Percentiles rank a stretch among this genome's conserved stretches.
These are phyloP conservation scores for Pleurotus giganteus DNA, from an alignment of 768 basidiomycete species.

Conservation along the genomic window DNA sequence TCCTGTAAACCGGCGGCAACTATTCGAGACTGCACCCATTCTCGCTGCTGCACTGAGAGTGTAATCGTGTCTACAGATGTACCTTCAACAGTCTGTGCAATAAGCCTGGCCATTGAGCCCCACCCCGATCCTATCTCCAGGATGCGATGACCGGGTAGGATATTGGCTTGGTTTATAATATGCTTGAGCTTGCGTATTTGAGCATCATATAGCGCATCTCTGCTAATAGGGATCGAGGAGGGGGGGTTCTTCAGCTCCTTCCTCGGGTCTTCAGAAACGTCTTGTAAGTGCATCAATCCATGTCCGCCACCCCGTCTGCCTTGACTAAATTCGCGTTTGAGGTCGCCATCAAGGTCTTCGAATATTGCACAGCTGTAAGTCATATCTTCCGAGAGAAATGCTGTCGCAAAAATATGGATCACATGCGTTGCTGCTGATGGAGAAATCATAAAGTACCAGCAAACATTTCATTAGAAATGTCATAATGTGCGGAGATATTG, in stretches of 20 bases:
- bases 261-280: constrained; percentile 8
- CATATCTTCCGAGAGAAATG: constrained; percentile 68
- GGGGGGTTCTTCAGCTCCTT: constrained; percentile 14
- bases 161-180: constrained; percentile 63
- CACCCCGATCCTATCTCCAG: constrained; percentile 81
- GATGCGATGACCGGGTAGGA: constrained; percentile 53
- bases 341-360: constrained; percentile 58
- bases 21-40: constrained; percentile 55
- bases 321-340: constrained; percentile 26
- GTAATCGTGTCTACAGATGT: constrained; percentile 72
- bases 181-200: constrained; percentile 63
- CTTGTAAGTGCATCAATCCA: constrained; percentile 26
- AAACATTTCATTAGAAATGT: constrained; percentile 79
- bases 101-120: constrained; percentile 69
- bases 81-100: constrained; percentile 50
- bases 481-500: constrained; percentile 77
- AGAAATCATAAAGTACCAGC: constrained; percentile 35
- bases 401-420: constrained; percentile 20
- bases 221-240: not conserved
- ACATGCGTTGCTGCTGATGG: not conserved
- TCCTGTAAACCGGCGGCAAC: constrained; percentile 46
- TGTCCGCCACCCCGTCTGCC: constrained; percentile 36
- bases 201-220: constrained; percentile 39
- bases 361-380: constrained; percentile 77
- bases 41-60: constrained; percentile 64